Percentiles rank a stretch among this genome's conserved stretches.
phyloP scores from a whole-genome alignment of 768 basidiomycete species.

The Boletellus emodensis region DNA sequence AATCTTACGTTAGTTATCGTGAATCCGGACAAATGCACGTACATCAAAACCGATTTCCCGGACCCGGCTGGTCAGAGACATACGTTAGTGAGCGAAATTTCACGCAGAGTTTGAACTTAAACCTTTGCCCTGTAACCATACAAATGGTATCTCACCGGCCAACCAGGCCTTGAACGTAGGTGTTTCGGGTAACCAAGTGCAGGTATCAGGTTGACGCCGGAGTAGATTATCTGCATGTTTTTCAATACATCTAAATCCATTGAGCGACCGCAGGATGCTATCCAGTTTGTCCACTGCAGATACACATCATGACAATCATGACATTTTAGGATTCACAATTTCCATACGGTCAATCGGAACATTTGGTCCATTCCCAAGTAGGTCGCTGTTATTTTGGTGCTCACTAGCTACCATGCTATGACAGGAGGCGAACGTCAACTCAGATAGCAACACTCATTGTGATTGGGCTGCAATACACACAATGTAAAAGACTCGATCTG shows the following conservation, averaged over 20 bases:
- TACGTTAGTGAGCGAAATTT: not conserved
- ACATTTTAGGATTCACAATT: not conserved
- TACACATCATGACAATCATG: not conserved
- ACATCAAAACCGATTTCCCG: not conserved
- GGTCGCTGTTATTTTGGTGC: not conserved
- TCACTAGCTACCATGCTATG: not conserved
- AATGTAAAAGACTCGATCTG: not conserved
- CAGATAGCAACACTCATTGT: not conserved
- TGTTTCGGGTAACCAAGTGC: not conserved
- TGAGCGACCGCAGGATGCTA: not conserved
- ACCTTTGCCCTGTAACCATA: slow-evolving; percentile 5
- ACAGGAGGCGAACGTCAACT: not conserved
- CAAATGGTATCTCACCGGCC: not conserved
- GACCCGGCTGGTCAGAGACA: not conserved
- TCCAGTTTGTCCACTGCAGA: not conserved
- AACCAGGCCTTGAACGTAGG: not conserved
- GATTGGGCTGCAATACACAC: not conserved
- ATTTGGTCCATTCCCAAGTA: not conserved
- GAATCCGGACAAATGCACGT: not conserved
- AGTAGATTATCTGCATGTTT: not conserved
- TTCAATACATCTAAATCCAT: not conserved
- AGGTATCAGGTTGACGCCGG: not conserved
- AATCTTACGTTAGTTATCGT: not conserved
- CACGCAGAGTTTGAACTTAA: not conserved
- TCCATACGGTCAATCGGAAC: not conserved